These are phyloP conservation scores for Pinus tabuliformis DNA, from an alignment of 75 land plant species.

Conservation along the genomic window DNA sequence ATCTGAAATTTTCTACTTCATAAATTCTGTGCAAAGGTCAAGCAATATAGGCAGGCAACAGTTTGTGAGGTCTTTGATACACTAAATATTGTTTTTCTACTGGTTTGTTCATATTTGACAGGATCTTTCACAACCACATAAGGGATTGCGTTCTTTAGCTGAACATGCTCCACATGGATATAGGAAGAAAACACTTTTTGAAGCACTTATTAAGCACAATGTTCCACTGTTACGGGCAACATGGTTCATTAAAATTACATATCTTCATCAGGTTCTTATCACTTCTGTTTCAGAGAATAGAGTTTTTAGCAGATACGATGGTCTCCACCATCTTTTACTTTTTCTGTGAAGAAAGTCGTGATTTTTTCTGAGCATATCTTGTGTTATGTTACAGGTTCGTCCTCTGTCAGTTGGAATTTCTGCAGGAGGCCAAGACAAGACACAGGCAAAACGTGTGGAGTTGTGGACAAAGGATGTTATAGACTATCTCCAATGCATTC, in stretches of 20 bases:
- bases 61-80: not conserved
- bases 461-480: slow-evolving; percentile 87
- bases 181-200: slow-evolving; percentile 69
- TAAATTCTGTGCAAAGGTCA: not conserved
- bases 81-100: slow-evolving; percentile 4
- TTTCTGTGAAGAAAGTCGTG: not conserved
- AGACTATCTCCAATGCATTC: slow-evolving; percentile 68
- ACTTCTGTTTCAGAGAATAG: not conserved
- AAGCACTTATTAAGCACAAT: slow-evolving; percentile 85
- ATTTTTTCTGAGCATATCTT: not conserved
- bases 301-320: not conserved
- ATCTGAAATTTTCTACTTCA: not conserved
- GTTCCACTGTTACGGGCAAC: slow-evolving; percentile 92
- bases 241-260: slow-evolving; percentile 92
- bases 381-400: slow-evolving; percentile 54
- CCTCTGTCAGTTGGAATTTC: slow-evolving; percentile 46
- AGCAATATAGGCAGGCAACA: not conserved
- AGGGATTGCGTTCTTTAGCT: slow-evolving; percentile 73
- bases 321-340: not conserved
- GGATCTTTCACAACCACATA: slow-evolving; percentile 89
- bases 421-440: slow-evolving; percentile 71
- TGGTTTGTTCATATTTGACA: slow-evolving; percentile 20
- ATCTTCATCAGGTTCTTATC: slow-evolving; percentile 86
- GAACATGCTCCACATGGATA: slow-evolving; percentile 93
- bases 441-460: slow-evolving; percentile 69